Percentiles rank a stretch among this genome's conserved stretches.
Evolutionary conservation across 306 rosid genomes (phyloP).

Genomic region (Citrullus amarus): DNA sequence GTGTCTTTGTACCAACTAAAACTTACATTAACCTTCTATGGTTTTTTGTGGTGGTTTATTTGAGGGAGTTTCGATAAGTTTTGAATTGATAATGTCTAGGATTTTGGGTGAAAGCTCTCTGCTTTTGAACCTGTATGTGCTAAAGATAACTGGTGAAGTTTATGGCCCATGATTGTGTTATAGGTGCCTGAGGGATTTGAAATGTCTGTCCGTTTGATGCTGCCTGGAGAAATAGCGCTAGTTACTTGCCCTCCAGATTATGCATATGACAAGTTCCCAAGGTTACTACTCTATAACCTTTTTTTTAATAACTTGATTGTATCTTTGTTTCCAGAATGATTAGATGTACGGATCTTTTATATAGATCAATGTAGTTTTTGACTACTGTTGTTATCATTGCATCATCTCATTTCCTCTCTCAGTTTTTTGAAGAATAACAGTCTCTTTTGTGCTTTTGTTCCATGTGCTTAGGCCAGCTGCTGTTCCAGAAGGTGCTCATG

Average conservation of each 20-base stretch:
- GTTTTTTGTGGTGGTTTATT: not conserved
- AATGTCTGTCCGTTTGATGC: slow-evolving; percentile 87
- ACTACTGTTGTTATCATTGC: not conserved
- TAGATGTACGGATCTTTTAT: not conserved
- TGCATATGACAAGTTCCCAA: slow-evolving; percentile 86
- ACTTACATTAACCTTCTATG: not conserved
- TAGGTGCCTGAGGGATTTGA: slow-evolving; percentile 96
- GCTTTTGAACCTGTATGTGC: not conserved
- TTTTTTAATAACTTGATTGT: not conserved
- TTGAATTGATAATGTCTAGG: not conserved
- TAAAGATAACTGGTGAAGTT: not conserved
- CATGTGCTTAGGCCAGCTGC: slow-evolving; percentile 49
- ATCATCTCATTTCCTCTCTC: not conserved
- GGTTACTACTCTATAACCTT: slow-evolving; percentile 31
- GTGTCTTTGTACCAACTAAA: not conserved
- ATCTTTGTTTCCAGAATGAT: not conserved
- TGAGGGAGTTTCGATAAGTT: not conserved
- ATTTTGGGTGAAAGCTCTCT: not conserved
- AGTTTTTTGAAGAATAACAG: slow-evolving; percentile 12
- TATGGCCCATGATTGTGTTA: slow-evolving; percentile 4
- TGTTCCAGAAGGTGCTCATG: slow-evolving; percentile 79
- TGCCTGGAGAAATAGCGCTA: slow-evolving; percentile 85
- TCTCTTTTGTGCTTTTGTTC: slow-evolving; percentile 12
- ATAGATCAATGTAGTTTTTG: slow-evolving; percentile 2
- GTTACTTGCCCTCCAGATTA: slow-evolving; percentile 92